Evolutionary conservation across 495 filamentous ascomycete species (phyloP), one percentile per base, ranked within the genome.

Genomic region (Neurospora sublineolata): DNA sequence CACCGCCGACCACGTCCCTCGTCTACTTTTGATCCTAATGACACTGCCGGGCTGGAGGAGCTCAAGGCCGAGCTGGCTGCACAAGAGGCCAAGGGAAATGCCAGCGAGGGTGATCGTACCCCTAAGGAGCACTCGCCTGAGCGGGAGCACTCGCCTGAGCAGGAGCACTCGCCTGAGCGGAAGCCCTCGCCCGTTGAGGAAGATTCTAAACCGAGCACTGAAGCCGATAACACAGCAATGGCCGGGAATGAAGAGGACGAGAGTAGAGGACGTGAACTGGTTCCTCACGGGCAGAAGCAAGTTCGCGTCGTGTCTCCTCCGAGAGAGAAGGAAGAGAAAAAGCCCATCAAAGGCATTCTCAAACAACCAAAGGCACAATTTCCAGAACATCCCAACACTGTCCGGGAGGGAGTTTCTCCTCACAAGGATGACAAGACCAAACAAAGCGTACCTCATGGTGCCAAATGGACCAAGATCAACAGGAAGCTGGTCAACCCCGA

Each of bases 401-500:
- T 94, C n/a, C 84, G 93, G 36, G 93, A 96, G 77, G 93, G 93
- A n/a, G 93, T 95, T 16, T 92, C 92, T 4, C 93, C 93, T 18
- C 86, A 94, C 77, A 95, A 94, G 80, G 92, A 94, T 69, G 89
- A 91, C 68, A 92, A 92, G 80, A 91, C 89, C 73, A 86, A 85
- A 75, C 81, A 82, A 64, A 88, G 89, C 30, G 92, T 94, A 70
- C 93, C 93, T 7, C 83, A 89, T 0, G 90, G 89, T 40, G 93
- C 93, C 4, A 86, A 92, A 60, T 97, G 93, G 93, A 97, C 93
- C 44, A 97, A 94, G 84, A 92, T 97, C 77, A 91, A 89, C 79
- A 87, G 93, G 37, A 87, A 89, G 69, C 84, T 94, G 69, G 93
- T 97, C 75, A 97, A 93, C 75, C 92, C 93, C 0, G 90, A 89